Conservation (phyloP, 2,329 filamentous ascomycete species). For the Alternaria longipes region DNA sequence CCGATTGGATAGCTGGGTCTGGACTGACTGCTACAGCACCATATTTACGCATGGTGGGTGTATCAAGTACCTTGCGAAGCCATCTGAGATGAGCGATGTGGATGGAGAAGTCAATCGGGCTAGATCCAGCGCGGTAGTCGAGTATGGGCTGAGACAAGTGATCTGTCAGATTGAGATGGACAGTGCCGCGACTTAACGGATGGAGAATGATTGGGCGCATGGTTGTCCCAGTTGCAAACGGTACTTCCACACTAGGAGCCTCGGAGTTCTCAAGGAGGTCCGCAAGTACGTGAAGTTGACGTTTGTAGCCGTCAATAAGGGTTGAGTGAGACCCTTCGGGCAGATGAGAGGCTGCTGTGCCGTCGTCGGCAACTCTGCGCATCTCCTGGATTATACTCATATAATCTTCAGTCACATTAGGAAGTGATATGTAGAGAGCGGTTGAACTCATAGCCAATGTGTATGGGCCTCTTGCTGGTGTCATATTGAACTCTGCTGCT, state of each 20-base stretch:
- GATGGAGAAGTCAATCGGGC: slow-evolving; percentile 35
- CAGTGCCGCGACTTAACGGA: slow-evolving; percentile 32
- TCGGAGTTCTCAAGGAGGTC: slow-evolving; percentile 8
- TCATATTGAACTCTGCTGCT: slow-evolving; percentile 10
- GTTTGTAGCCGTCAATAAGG: slow-evolving; percentile 13
- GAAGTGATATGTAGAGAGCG: slow-evolving; percentile 13
- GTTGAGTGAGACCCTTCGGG: slow-evolving; percentile 11
- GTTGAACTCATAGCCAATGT: slow-evolving; percentile 14
- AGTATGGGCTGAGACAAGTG: slow-evolving; percentile 34
- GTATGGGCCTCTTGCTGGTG: slow-evolving; percentile 15
- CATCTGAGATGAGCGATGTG: slow-evolving; percentile 12
- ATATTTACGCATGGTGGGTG: slow-evolving; percentile 7
- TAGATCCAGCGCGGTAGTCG: slow-evolving; percentile 39
- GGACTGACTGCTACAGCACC: slow-evolving; percentile 11
- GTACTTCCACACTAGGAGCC: slow-evolving; percentile 13
- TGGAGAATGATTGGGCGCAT: slow-evolving; percentile 12
- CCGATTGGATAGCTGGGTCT: slow-evolving; percentile 6
- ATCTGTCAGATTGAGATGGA: slow-evolving; percentile 28
- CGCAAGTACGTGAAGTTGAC: slow-evolving; percentile 10
- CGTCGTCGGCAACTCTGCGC: neutral
- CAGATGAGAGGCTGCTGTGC: slow-evolving; percentile 1
- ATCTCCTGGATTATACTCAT: slow-evolving; percentile 6
- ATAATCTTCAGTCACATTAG: neutral
- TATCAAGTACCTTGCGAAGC: slow-evolving; percentile 6
- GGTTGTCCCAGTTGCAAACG: slow-evolving; percentile 12